Percentiles rank a stretch among this genome's conserved stretches.
Conservation (phyloP, 2,329 filamentous ascomycete genomes). For the Nothophoma quercina region DNA sequence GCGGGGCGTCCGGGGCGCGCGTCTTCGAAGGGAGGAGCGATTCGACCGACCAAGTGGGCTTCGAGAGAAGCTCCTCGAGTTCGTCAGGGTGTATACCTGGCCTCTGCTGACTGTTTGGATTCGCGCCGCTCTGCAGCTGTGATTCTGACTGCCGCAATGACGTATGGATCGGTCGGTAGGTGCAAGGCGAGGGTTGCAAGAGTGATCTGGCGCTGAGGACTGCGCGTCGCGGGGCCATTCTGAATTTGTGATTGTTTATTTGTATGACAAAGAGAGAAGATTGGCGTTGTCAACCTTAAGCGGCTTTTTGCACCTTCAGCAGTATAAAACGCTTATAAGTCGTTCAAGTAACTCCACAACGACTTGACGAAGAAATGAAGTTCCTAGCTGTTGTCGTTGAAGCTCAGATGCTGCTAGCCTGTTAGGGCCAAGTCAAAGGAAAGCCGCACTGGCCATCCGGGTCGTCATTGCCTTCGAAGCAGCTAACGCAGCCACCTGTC, state of each 20-base stretch:
- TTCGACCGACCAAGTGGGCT: conserved; percentile 83
- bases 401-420: conserved; percentile 27
- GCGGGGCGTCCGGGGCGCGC: conserved; percentile 39
- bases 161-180: conserved; percentile 17
- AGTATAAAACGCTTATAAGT: background rate
- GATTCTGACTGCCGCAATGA: conserved; percentile 1
- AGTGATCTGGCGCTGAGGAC: conserved; percentile 8
- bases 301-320: background rate
- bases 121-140: background rate
- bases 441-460: conserved; percentile 36
- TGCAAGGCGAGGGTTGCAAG: conserved; percentile 3
- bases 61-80: conserved; percentile 61
- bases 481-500: conserved; percentile 45
- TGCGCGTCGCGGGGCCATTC: conserved; percentile 23
- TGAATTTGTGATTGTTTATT: background rate
- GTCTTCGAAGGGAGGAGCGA: conserved; percentile 68
- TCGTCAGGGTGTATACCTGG: conserved; percentile 34
- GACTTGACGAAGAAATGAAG: background rate
- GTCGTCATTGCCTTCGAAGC: conserved; percentile 44
- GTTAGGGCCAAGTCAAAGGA: conserved; percentile 28
- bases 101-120: conserved; percentile 6
- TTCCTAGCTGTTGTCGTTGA: conserved; percentile 30
- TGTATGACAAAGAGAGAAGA: background rate
- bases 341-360: background rate
- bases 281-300: background rate